Percentiles rank a stretch among this genome's conserved stretches.
Evolutionary conservation across 306 rosid species (phyloP).

Genomic region (Casuarina equisetifolia): DNA sequence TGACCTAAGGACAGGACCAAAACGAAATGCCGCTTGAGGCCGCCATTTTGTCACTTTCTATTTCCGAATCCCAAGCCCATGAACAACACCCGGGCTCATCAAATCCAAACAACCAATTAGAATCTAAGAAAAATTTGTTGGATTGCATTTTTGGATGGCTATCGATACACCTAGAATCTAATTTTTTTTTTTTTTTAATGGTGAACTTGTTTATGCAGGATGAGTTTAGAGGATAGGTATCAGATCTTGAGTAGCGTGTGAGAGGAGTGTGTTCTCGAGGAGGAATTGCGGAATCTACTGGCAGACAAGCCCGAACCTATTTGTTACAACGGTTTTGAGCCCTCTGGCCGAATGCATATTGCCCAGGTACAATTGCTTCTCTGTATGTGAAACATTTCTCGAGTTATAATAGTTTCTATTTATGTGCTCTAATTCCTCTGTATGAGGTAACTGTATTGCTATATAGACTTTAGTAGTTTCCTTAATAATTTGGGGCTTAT

Average conservation of each 20-base stretch:
- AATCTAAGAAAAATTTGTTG: too few relatives aligned
- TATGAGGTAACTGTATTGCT: background rate
- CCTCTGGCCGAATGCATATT: constrained; percentile 94
- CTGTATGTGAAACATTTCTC: background rate
- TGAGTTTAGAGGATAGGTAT: constrained; percentile 56
- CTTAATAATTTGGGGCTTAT: background rate
- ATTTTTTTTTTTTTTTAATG: background rate
- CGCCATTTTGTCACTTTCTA: too few relatives aligned
- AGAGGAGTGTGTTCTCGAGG: constrained; percentile 87
- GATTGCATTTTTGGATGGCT: too few relatives aligned
- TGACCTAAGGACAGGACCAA: too few relatives aligned
- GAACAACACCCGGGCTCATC: too few relatives aligned
- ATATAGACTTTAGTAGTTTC: too few relatives aligned
- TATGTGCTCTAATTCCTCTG: background rate
- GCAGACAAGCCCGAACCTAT: constrained; percentile 65
- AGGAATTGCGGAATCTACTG: constrained; percentile 68
- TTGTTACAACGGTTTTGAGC: constrained; percentile 91
- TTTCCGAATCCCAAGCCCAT: too few relatives aligned
- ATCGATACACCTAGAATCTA: too few relatives aligned
- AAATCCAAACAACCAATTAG: too few relatives aligned
- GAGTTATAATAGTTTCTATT: background rate
- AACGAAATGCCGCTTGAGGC: too few relatives aligned
- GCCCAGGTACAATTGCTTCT: constrained; percentile 60
- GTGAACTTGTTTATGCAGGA: constrained; percentile 21
- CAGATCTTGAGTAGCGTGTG: constrained; percentile 66